phyloP scores from a whole-genome alignment of 768 basidiomycete species.

The Hericium rajendrae region DNA sequence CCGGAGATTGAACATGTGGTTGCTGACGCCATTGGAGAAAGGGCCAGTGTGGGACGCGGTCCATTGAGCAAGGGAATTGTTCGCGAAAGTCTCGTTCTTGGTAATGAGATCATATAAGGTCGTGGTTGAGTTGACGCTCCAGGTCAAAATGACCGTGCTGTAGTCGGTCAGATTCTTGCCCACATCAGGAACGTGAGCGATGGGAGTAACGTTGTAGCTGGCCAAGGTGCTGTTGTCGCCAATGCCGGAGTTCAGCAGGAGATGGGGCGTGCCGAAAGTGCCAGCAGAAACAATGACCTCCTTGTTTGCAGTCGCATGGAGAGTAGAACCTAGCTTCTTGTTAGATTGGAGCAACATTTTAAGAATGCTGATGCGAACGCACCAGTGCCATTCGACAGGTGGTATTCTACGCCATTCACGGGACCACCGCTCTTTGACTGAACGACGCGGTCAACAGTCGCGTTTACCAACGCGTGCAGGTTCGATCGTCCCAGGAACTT shows the following conservation, averaged over 20 bases:
- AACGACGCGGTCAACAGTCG: slow-evolving; percentile 4
- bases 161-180: neutral
- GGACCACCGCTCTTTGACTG: neutral
- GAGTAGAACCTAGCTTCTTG: neutral
- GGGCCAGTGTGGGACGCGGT: neutral
- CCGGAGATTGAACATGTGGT: slow-evolving; percentile 2
- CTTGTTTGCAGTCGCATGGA: neutral
- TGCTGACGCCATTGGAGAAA: neutral
- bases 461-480: neutral
- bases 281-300: slow-evolving; percentile 1
- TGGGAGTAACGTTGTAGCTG: neutral
- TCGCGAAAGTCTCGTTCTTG: neutral
- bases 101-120: slow-evolving; percentile 1
- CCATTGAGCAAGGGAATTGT: neutral
- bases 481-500: slow-evolving; percentile 1
- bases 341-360: too few relatives aligned
- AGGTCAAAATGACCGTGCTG: neutral
- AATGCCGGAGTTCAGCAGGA: slow-evolving; percentile 1
- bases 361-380: too few relatives aligned
- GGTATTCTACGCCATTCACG: slow-evolving; percentile 3
- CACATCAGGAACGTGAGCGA: neutral
- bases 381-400: neutral
- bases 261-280: neutral
- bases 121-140: slow-evolving; percentile 1
- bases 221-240: neutral